These are phyloP conservation scores for Parastagonospora avenae DNA, from an alignment of 2,329 filamentous ascomycete genomes.

Conservation along the genomic window DNA sequence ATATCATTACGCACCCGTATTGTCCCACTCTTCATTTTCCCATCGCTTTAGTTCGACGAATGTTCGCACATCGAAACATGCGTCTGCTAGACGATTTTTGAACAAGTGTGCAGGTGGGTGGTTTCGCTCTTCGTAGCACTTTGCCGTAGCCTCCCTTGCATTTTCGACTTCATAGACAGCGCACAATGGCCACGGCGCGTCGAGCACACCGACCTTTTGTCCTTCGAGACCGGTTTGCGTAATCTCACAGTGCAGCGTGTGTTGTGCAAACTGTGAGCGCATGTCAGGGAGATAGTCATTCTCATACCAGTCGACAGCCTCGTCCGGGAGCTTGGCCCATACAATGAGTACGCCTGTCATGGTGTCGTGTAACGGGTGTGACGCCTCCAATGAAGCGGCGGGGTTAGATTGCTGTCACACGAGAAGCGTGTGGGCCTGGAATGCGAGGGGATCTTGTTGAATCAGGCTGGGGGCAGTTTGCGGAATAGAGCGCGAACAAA, in stretches of 20 bases:
- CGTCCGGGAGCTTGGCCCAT: slow-evolving; percentile 23
- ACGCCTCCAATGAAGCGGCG: too few relatives aligned
- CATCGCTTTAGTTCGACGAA: slow-evolving; percentile 19
- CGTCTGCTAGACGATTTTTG: slow-evolving; percentile 4
- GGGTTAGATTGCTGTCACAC: too few relatives aligned
- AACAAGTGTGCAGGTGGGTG: slow-evolving; percentile 7
- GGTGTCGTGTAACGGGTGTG: not conserved
- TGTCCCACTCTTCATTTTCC: slow-evolving; percentile 16
- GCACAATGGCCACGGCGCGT: slow-evolving; percentile 19
- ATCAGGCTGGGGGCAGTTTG: too few relatives aligned
- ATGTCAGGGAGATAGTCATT: slow-evolving; percentile 15
- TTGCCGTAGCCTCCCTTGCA: slow-evolving; percentile 4
- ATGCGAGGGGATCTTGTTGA: too few relatives aligned
- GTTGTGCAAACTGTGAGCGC: slow-evolving; percentile 4
- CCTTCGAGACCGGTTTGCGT: slow-evolving; percentile 19
- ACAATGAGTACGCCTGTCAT: slow-evolving; percentile 25
- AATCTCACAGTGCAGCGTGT: slow-evolving; percentile 18
- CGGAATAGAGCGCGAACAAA: too few relatives aligned
- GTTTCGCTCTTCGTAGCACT: slow-evolving; percentile 1
- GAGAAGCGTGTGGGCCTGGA: too few relatives aligned
- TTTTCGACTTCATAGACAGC: slow-evolving; percentile 13
- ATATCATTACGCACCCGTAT: too few relatives aligned
- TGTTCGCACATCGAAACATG: slow-evolving; percentile 16
- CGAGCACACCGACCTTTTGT: slow-evolving; percentile 18
- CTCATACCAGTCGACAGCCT: slow-evolving; percentile 19